phyloP scores from a whole-genome alignment of 108 stramenopile genomes.

The Nannochloropsis salina region DNA sequence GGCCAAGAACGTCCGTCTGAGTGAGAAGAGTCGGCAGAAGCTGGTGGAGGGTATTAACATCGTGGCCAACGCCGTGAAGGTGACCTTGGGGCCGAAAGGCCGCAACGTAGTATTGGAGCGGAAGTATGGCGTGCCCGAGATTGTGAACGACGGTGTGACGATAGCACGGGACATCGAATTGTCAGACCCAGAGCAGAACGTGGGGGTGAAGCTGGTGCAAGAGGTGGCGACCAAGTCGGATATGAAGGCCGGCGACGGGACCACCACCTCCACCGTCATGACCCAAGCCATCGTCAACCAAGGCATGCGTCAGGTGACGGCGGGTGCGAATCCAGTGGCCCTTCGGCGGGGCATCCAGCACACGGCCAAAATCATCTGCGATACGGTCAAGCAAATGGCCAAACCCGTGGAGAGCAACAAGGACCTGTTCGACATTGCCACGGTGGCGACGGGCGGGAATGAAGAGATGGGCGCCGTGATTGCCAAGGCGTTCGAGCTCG shows the following conservation, averaged over 20 bases:
- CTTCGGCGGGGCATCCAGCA: slow-evolving; percentile 78
- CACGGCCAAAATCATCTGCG: slow-evolving; percentile 66
- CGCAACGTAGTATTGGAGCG: slow-evolving; percentile 92
- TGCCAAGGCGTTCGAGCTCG: slow-evolving; percentile 86
- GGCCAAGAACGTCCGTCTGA: slow-evolving; percentile 63
- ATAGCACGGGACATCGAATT: slow-evolving; percentile 77
- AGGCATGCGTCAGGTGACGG: slow-evolving; percentile 81
- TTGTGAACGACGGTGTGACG: slow-evolving; percentile 94
- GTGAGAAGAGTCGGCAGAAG: slow-evolving; percentile 75
- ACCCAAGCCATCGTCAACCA: slow-evolving; percentile 92
- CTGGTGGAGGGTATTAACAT: slow-evolving; percentile 85
- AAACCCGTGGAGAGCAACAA: slow-evolving; percentile 70
- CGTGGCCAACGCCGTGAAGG: slow-evolving; percentile 92
- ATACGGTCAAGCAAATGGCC: slow-evolving; percentile 69
- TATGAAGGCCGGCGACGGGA: slow-evolving; percentile 91
- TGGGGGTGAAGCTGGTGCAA: slow-evolving; percentile 81
- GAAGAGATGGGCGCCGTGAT: slow-evolving; percentile 87
- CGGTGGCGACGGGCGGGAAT: slow-evolving; percentile 76
- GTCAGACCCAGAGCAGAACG: slow-evolving; percentile 79
- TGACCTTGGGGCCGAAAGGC: slow-evolving; percentile 93
- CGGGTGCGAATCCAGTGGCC: slow-evolving; percentile 87
- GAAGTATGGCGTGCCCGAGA: slow-evolving; percentile 89
- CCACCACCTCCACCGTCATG: slow-evolving; percentile 91
- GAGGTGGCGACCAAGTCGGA: slow-evolving; percentile 92
- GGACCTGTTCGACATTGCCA: slow-evolving; percentile 83